A percentile compares a stretch with the other conserved stretches of the same genome.
These are phyloP conservation scores for Debaryomyces sp. DNA, from an alignment of 1,139 yeast genomes.

Conservation along the genomic window DNA sequence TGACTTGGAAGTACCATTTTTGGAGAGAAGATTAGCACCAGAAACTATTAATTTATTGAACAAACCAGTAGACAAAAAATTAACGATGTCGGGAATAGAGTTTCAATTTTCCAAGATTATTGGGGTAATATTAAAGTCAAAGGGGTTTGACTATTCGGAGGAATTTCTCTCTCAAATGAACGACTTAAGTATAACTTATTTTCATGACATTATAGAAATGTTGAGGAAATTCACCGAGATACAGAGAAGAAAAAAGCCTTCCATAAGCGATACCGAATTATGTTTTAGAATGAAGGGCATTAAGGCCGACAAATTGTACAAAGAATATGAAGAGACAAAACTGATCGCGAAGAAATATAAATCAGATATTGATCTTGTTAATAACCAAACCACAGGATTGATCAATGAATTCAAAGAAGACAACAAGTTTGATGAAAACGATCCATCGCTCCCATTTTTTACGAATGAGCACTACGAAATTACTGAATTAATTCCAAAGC, in stretches of 20 bases:
- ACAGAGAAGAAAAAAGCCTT: conserved; percentile 69
- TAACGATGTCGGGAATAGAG: conserved; percentile 29
- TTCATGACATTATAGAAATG: conserved; percentile 48
- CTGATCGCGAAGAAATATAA: conserved; percentile 11
- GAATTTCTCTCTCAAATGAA: conserved; percentile 52
- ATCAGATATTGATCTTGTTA: conserved; percentile 9
- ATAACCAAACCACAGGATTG: conserved; percentile 8
- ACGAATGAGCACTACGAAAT: conserved; percentile 52
- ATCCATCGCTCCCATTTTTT: conserved; percentile 44
- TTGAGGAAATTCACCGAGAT: conserved; percentile 59
- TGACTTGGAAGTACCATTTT: conserved; percentile 4
- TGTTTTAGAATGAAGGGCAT: conserved; percentile 51
- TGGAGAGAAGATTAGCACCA: conserved; percentile 20
- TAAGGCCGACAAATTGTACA: conserved; percentile 45
- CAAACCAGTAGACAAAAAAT: conserved; percentile 15
- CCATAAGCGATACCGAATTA: conserved; percentile 58
- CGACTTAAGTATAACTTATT: conserved; percentile 51
- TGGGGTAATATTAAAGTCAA: conserved; percentile 37
- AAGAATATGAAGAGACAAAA: conserved; percentile 36
- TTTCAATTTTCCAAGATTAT: conserved; percentile 37
- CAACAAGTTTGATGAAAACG: conserved; percentile 20
- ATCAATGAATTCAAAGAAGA: conserved; percentile 6
- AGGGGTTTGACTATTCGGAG: conserved; percentile 37
- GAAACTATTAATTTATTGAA: conserved; percentile 14
- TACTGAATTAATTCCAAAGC: conserved; percentile 57